Evolutionary conservation across 306 rosid genomes (phyloP).

Genomic region (Ormosia emarginata): DNA sequence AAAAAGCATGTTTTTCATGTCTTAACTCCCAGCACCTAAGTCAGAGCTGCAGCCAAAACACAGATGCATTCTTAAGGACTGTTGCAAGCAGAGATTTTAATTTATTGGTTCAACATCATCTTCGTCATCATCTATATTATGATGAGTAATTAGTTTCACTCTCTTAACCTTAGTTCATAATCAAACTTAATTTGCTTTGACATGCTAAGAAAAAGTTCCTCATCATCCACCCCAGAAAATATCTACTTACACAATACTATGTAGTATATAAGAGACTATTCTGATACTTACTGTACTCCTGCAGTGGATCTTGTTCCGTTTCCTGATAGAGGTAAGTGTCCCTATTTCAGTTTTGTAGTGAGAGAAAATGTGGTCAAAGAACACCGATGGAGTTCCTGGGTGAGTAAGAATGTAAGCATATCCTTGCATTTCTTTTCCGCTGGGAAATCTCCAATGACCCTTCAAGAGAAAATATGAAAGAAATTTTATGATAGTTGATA

Average conservation of each 20-base stretch:
- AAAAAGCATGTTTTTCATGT: neutral
- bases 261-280: neutral
- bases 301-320: constrained; percentile 64
- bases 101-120: neutral
- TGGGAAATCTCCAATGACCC: constrained; percentile 99
- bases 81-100: neutral
- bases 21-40: neutral
- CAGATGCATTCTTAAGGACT: neutral
- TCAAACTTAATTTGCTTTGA: neutral
- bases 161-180: neutral
- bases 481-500: neutral
- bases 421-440: constrained; percentile 92
- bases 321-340: constrained; percentile 57
- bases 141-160: neutral
- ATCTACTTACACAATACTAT: neutral
- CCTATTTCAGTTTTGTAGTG: constrained; percentile 58
- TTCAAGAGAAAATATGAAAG: constrained; percentile 37
- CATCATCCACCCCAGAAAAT: neutral
- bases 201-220: neutral
- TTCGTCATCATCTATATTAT: neutral
- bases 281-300: constrained; percentile 75
- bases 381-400: constrained; percentile 95
- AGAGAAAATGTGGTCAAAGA: constrained; percentile 85
- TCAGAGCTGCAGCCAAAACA: neutral
- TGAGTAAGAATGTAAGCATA: constrained; percentile 96